Evolutionary conservation across 1,284 basidiomycete species (phyloP).

Genomic region (Heterobasidion parviporum): DNA sequence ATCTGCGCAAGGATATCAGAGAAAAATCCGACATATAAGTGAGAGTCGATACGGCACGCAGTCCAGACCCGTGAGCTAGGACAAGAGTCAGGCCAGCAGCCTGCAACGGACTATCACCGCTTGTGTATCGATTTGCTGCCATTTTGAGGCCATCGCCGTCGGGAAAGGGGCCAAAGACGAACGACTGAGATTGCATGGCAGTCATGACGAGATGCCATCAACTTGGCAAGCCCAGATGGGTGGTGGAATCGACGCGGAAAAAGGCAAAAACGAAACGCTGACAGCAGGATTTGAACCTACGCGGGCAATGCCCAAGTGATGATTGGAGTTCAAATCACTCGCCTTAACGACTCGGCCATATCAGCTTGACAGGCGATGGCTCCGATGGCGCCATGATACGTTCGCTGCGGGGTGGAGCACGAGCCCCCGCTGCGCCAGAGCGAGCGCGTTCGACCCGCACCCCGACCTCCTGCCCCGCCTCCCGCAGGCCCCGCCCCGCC

Average conservation of each 20-base stretch:
- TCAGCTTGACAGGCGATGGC: constrained; percentile 33
- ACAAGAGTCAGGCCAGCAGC: neutral
- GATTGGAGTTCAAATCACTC: constrained; percentile 61
- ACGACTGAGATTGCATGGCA: no score
- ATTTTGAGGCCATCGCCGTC: no score
- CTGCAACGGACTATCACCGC: no score
- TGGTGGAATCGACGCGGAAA: neutral
- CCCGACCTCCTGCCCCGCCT: neutral
- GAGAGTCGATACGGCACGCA: neutral
- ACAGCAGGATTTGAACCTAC: constrained; percentile 78
- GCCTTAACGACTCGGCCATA: constrained; percentile 81
- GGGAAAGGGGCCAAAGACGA: no score
- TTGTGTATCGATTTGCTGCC: no score
- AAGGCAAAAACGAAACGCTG: constrained; percentile 42
- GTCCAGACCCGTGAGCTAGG: neutral
- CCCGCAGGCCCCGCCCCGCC: constrained; percentile 2
- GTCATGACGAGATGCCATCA: no score
- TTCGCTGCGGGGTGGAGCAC: neutral
- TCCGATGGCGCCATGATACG: neutral
- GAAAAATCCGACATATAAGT: neutral
- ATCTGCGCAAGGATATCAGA: neutral
- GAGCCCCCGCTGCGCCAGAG: neutral
- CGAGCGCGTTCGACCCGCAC: neutral
- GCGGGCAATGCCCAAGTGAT: constrained; percentile 73
- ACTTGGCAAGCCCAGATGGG: no score